Evolutionary conservation across 2,329 filamentous ascomycete species (phyloP).

Genomic region (Phialemoniopsis sp.): DNA sequence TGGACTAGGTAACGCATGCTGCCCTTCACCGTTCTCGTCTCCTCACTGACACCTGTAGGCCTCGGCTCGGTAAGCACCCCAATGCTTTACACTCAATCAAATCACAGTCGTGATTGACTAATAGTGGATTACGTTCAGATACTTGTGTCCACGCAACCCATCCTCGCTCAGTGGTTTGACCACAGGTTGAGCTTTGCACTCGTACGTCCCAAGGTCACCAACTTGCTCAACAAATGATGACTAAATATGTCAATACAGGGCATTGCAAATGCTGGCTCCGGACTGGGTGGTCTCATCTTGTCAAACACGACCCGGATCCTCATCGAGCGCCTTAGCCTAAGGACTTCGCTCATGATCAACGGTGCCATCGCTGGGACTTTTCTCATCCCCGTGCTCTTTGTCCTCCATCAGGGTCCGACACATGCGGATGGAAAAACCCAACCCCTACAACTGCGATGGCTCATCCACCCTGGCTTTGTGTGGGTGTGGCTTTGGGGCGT

Average conservation of each 20-base stretch:
- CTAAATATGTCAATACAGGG: background rate
- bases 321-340: slow-evolving; percentile 1
- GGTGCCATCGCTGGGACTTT: slow-evolving; percentile 2
- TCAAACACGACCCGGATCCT: slow-evolving; percentile 6
- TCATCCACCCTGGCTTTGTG: too few relatives aligned
- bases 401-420: slow-evolving; percentile 1
- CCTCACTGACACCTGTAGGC: too few relatives aligned
- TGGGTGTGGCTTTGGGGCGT: too few relatives aligned
- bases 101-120: too few relatives aligned
- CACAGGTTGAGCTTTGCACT: slow-evolving; percentile 1
- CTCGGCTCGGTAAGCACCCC: too few relatives aligned
- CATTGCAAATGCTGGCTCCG: slow-evolving; percentile 5
- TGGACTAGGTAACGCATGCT: slow-evolving; percentile 2
- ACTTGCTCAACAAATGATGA: too few relatives aligned
- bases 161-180: slow-evolving; percentile 6
- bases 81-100: too few relatives aligned
- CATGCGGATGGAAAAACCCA: background rate
- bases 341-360: slow-evolving; percentile 3
- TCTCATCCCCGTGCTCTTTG: slow-evolving; percentile 1
- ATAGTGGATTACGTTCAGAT: too few relatives aligned
- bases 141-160: background rate
- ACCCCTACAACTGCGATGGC: slow-evolving; percentile 1
- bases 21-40: too few relatives aligned
- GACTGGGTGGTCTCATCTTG: slow-evolving; percentile 3
- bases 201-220: too few relatives aligned